These are phyloP conservation scores for Sedum album DNA, from an alignment of 164 flowering plant species.

Conservation along the genomic window DNA sequence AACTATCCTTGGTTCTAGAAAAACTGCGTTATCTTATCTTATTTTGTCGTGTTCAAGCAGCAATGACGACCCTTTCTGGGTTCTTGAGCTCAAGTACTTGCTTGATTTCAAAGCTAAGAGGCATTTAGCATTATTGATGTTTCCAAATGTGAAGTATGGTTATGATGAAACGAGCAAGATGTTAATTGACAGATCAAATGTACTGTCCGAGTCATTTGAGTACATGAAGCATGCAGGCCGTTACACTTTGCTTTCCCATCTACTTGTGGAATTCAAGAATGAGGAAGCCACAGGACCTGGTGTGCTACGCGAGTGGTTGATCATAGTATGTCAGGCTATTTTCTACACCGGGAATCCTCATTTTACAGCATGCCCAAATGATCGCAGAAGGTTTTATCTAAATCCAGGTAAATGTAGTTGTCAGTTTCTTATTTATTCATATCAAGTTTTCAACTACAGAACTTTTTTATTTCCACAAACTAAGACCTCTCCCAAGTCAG, in stretches of 20 bases:
- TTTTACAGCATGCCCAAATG: constrained; percentile 74
- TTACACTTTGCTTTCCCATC: constrained; percentile 40
- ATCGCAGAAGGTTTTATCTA: constrained; percentile 80
- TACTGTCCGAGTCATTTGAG: constrained; percentile 80
- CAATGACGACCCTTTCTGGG: constrained; percentile 60
- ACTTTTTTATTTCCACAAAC: too few relatives aligned
- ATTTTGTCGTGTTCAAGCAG: constrained; percentile 38
- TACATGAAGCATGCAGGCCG: constrained; percentile 51
- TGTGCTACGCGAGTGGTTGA: constrained; percentile 90
- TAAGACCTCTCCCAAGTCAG: too few relatives aligned
- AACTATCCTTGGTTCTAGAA: constrained; percentile 34
- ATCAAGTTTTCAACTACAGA: too few relatives aligned
- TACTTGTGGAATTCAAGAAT: constrained; percentile 86
- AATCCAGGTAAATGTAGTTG: constrained; percentile 51
- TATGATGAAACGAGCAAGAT: constrained; percentile 74
- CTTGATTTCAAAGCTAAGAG: constrained; percentile 63
- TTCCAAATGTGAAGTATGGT: constrained; percentile 69
- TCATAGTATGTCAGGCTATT: constrained; percentile 67
- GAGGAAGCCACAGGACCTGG: constrained; percentile 99
- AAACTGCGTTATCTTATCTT: constrained; percentile 34
- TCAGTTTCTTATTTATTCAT: too few relatives aligned
- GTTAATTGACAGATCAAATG: constrained; percentile 78
- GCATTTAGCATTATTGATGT: constrained; percentile 66
- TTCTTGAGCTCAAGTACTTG: constrained; percentile 59
- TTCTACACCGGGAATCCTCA: constrained; percentile 72